Conservation (phyloP, 371 early-diverging fungal species). For the Circinella umbellata region DNA sequence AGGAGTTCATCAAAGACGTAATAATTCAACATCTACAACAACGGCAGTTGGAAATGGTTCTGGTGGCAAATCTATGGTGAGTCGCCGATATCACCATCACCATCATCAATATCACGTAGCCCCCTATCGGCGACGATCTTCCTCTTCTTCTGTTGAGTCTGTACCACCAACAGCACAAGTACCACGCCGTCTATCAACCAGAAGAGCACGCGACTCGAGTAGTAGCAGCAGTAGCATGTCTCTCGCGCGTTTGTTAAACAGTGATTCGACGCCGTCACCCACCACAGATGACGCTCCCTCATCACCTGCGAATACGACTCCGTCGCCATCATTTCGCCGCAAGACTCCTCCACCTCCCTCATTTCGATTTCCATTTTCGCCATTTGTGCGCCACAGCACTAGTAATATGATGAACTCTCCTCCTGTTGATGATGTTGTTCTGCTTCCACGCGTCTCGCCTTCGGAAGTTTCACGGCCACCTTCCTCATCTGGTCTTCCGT, state of each 20-base stretch:
- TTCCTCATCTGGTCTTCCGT: background rate
- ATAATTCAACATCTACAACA: background rate
- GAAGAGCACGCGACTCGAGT: slow-evolving; percentile 6
- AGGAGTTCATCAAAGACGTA: slow-evolving; percentile 10
- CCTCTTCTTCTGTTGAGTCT: slow-evolving; percentile 3
- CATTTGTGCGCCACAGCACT: slow-evolving; percentile 5
- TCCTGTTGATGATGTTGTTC: too few relatives aligned
- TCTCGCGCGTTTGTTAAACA: slow-evolving; percentile 11
- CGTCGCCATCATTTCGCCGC: background rate
- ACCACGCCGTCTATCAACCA: background rate
- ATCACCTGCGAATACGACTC: slow-evolving; percentile 2
- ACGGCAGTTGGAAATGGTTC: background rate
- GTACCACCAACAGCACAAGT: background rate
- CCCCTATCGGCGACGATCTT: slow-evolving; percentile 7
- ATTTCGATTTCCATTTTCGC: slow-evolving; percentile 10
- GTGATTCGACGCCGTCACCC: slow-evolving; percentile 7
- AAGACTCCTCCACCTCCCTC: slow-evolving; percentile 2
- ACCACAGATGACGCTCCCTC: slow-evolving; percentile 6
- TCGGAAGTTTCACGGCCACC: background rate
- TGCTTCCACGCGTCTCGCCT: slow-evolving; percentile 11
- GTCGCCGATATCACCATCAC: slow-evolving; percentile 10
- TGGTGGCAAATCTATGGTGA: background rate
- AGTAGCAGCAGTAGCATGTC: slow-evolving; percentile 12
- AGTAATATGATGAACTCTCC: too few relatives aligned
- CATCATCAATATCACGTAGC: slow-evolving; percentile 7